Conservation (phyloP, 2,329 filamentous ascomycete species). For the Mollisiaceae sp. region DNA sequence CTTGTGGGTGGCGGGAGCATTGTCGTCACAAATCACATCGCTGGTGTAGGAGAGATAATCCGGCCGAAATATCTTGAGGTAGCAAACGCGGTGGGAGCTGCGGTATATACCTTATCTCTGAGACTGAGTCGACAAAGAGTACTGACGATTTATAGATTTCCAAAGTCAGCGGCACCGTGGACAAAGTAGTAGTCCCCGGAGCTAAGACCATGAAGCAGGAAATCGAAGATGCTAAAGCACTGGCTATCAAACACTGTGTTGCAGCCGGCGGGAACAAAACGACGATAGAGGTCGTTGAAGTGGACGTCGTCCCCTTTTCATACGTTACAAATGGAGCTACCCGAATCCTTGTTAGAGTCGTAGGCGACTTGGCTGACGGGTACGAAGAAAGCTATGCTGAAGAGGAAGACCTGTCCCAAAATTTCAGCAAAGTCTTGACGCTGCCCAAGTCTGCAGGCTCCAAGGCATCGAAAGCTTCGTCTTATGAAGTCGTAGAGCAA, state of each 20-base stretch:
- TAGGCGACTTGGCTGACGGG: constrained; percentile 36
- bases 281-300: constrained; percentile 39
- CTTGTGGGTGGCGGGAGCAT: constrained; percentile 64
- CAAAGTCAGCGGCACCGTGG: constrained; percentile 39
- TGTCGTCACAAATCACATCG: constrained; percentile 51
- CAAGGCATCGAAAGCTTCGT: constrained; percentile 32
- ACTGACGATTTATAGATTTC: constrained; percentile 33
- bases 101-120: constrained; percentile 47
- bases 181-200: constrained; percentile 37
- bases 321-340: constrained; percentile 41
- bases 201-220: constrained; percentile 33
- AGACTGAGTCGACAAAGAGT: neutral
- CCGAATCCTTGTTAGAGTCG: constrained; percentile 38
- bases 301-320: constrained; percentile 39
- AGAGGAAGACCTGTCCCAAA: neutral
- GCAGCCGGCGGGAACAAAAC: constrained; percentile 37
- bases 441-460: neutral
- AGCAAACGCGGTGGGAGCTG: constrained; percentile 65
- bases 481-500: constrained; percentile 34
- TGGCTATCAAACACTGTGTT: constrained; percentile 37
- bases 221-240: constrained; percentile 34
- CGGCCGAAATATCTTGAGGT: constrained; percentile 58
- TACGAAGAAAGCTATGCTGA: constrained; percentile 26
- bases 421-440: neutral
- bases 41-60: constrained; percentile 56